These are phyloP conservation scores for Rhizopus sp. DNA, from an alignment of 371 early-diverging fungal genomes.

Conservation along the genomic window DNA sequence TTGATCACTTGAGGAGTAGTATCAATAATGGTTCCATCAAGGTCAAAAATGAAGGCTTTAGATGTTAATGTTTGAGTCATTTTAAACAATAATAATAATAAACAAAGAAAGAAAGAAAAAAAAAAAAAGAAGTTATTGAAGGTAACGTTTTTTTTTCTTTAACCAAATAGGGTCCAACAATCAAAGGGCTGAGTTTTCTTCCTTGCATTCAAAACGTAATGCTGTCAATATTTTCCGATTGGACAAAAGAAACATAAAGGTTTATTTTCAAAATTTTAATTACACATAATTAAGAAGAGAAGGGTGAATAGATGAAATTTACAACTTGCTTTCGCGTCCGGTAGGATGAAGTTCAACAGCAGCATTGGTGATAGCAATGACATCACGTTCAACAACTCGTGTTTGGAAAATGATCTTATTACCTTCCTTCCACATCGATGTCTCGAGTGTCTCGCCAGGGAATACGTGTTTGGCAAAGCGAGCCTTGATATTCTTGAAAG, in stretches of 20 bases:
- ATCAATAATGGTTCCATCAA: constrained; percentile 55
- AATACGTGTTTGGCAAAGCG: constrained; percentile 91
- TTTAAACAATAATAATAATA: background rate
- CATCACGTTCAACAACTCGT: constrained; percentile 90
- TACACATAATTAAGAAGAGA: background rate
- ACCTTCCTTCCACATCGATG: constrained; percentile 94
- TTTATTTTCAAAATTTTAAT: background rate
- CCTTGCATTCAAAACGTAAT: background rate
- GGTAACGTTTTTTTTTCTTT: background rate
- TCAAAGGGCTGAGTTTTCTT: background rate
- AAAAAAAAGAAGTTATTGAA: background rate
- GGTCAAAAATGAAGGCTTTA: constrained; percentile 44
- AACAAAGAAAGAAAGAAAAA: constrained; percentile 15
- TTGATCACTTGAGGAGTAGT: constrained; percentile 46
- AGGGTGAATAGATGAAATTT: constrained; percentile 9
- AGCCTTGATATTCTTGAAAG: constrained; percentile 86
- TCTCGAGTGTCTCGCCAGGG: constrained; percentile 97
- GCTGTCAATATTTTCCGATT: background rate
- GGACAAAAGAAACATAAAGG: constrained; percentile 2
- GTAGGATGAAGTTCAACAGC: constrained; percentile 70
- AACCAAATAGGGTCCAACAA: background rate
- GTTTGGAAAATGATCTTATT: constrained; percentile 89
- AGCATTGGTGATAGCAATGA: constrained; percentile 82
- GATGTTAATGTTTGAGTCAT: constrained; percentile 13
- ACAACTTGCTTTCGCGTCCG: constrained; percentile 48